Evolutionary conservation across 1,284 basidiomycete species (phyloP).

Genomic region (Fomitopsis palustris): DNA sequence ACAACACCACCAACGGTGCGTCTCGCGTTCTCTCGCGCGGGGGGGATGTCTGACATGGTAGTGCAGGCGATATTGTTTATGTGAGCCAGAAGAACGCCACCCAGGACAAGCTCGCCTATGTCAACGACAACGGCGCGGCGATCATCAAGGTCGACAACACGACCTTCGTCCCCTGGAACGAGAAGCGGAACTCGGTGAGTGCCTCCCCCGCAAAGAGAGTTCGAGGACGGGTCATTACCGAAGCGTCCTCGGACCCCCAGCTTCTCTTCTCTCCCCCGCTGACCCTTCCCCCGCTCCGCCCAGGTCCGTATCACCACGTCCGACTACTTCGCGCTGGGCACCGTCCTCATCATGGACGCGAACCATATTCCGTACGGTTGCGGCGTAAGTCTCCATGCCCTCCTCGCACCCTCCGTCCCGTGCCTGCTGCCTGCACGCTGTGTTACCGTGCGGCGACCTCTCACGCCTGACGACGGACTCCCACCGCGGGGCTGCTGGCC

Average conservation of each 20-base stretch:
- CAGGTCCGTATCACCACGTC: constrained; percentile 50
- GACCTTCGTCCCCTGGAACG: constrained; percentile 44
- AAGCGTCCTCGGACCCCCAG: background rate
- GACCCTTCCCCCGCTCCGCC: background rate
- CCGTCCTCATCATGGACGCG: constrained; percentile 58
- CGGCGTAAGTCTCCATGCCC: constrained; percentile 31
- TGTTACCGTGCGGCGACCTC: background rate
- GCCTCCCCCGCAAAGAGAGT: constrained; percentile 3
- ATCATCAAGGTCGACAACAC: constrained; percentile 59
- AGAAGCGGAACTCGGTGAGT: constrained; percentile 52
- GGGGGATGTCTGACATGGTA: background rate
- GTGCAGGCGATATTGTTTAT: constrained; percentile 48
- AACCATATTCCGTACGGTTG: constrained; percentile 59
- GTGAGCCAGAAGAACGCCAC: constrained; percentile 42
- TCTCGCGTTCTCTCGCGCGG: background rate
- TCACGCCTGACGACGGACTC: background rate
- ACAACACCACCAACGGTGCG: constrained; percentile 43
- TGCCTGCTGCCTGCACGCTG: background rate
- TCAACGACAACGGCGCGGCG: constrained; percentile 47
- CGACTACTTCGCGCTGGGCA: constrained; percentile 47
- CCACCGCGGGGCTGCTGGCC: background rate
- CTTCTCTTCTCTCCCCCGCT: background rate
- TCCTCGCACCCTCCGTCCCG: background rate
- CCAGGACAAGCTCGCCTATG: constrained; percentile 45
- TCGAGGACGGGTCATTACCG: background rate